Conservation (phyloP, 2,329 filamentous ascomycete species). For the Neonectria magnoliae region DNA sequence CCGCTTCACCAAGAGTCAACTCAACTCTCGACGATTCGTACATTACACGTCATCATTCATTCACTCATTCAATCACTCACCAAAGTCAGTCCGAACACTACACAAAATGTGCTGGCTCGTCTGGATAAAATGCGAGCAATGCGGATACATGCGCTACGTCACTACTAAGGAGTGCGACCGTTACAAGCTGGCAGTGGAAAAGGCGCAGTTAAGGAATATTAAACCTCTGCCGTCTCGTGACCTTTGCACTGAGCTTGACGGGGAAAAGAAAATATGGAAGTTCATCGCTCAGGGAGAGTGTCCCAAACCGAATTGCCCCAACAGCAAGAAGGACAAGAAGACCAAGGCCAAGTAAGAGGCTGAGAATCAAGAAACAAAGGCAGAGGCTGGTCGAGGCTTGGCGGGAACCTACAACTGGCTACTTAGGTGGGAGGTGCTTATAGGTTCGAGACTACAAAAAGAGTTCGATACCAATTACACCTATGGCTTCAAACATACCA, state of each 20-base stretch:
- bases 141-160: not conserved
- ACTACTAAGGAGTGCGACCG: not conserved
- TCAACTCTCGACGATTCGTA: not conserved
- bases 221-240: not conserved
- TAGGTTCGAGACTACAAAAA: not conserved
- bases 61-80: not conserved
- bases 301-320: not conserved
- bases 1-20: not conserved
- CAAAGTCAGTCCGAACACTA: not conserved
- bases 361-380: not conserved
- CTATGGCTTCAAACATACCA: too few species aligned
- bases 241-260: not conserved
- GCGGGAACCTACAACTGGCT: not conserved
- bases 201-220: not conserved
- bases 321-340: not conserved
- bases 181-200: not conserved
- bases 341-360: not conserved
- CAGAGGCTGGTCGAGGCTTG: not conserved
- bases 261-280: not conserved
- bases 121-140: not conserved
- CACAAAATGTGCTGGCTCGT: not conserved
- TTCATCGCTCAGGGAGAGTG: not conserved
- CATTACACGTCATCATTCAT: not conserved
- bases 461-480: not conserved
- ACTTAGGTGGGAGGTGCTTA: not conserved